Evolutionary conservation across 2,329 filamentous ascomycete species (phyloP), one percentile per base, ranked within the genome.

Genomic region (Calonectria leucothoes): DNA sequence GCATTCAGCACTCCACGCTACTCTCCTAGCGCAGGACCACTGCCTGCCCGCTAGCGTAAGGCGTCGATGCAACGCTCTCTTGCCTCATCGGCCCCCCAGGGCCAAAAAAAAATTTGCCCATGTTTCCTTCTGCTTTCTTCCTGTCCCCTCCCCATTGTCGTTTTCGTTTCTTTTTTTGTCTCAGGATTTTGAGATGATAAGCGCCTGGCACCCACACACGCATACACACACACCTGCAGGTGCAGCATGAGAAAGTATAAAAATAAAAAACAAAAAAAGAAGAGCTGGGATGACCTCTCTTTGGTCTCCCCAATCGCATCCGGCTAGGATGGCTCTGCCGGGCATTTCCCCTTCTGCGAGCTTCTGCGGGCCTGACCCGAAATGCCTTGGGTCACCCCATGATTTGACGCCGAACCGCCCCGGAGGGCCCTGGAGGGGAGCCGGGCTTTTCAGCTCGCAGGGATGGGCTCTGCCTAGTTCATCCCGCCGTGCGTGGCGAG

Each of bases 371-470:
- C 29, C 31, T 7, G 11, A 23, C 15, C 35, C 33, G 31, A 29
- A 29, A 14, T 51, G 49, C 15, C 42, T 33, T 49, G 42, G 39
- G 42, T n/a, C n/a, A n/a, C 39, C 6, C 20, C 29, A 27, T 67
- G 65, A 67, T 67, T 67, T 67, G 65, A 57, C 25, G 35, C 49
- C 35, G 49, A 55, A 42, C 49, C 65, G 65, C 65, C 20, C 42
- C 23, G 48, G 25, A 23, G 48, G 42, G 65, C 65, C 20, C 42
- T 23, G 48, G 25, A 23, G 48, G 42, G 48, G 29, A 52, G 25
- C 64, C 35, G 31, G 65, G 45, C 64, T 66, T 37, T 57, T 67
- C 65, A 67, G 65, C 65, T 67, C 25, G 55, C 65, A 57, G 29
- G 65, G 65, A 27, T 55, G 35, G 2, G 10, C 14, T 33, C 25